Percentiles rank a stretch among this genome's conserved stretches.
Evolutionary conservation across 192 early-diverging fungal genomes (phyloP).

Genomic region (Entomortierella beljakovae): DNA sequence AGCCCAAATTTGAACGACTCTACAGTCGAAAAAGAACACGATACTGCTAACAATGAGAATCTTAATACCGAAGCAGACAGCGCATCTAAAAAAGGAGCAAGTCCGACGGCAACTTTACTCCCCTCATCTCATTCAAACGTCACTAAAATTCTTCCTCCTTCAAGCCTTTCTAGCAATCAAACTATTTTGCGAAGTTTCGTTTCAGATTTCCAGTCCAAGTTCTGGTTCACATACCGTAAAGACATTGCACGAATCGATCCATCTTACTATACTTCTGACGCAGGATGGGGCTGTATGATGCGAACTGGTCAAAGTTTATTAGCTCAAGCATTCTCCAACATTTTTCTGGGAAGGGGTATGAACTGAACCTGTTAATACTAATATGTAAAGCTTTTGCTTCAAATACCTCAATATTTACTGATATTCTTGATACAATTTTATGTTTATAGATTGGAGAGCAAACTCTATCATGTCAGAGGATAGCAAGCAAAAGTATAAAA

Average conservation of each 20-base stretch:
- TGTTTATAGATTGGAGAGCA: slow-evolving; percentile 38
- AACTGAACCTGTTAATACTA: not conserved
- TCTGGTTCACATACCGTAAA: slow-evolving; percentile 59
- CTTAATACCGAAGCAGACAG: too few species aligned
- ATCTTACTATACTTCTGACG: slow-evolving; percentile 53
- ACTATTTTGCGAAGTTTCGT: slow-evolving; percentile 37
- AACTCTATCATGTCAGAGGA: slow-evolving; percentile 11
- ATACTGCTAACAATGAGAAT: too few species aligned
- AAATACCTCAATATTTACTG: not conserved
- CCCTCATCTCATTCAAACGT: too few species aligned
- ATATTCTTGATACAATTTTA: not conserved
- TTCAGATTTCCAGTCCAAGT: slow-evolving; percentile 50
- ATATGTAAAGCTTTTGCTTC: not conserved
- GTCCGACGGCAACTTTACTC: too few species aligned
- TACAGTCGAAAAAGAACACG: not conserved
- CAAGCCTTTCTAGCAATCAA: slow-evolving; percentile 17
- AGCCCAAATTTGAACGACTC: not conserved
- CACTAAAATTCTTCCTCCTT: not conserved
- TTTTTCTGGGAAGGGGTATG: slow-evolving; percentile 55
- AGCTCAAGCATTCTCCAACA: slow-evolving; percentile 51
- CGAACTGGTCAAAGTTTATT: slow-evolving; percentile 59
- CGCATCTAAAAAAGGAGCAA: too few species aligned
- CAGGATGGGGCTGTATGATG: slow-evolving; percentile 62
- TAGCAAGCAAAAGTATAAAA: slow-evolving; percentile 23
- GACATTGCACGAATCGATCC: slow-evolving; percentile 56